Evolutionary conservation across 1,284 basidiomycete species (phyloP).

Genomic region (Violaceomyces palustris): DNA sequence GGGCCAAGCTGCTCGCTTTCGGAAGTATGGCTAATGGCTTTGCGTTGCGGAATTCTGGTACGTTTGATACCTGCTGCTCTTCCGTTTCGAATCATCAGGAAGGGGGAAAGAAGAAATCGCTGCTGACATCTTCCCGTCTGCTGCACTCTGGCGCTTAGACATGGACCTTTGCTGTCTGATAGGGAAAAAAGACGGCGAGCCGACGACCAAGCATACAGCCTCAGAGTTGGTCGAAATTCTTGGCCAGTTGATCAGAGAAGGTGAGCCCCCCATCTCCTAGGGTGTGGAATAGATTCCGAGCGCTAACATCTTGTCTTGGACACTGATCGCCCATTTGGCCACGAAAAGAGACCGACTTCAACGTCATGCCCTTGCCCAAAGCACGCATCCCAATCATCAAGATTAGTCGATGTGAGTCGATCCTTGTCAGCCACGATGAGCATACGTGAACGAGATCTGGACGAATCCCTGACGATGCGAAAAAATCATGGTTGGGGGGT

Average conservation of each 20-base stretch:
- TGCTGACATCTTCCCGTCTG: not conserved
- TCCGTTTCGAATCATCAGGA: no score
- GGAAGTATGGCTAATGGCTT: conserved; percentile 85
- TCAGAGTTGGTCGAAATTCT: conserved; percentile 90
- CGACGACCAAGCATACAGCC: conserved; percentile 54
- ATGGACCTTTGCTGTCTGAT: conserved; percentile 98
- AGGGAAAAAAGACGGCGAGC: conserved; percentile 17
- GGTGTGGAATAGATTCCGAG: no score
- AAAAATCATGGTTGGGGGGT: no score
- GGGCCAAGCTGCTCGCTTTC: conserved; percentile 84
- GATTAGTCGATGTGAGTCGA: conserved; percentile 68
- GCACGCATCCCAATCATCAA: conserved; percentile 99
- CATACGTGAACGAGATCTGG: no score
- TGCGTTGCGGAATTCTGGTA: conserved; percentile 90
- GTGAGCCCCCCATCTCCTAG: not conserved
- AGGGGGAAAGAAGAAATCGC: no score
- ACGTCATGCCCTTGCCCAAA: conserved; percentile 90
- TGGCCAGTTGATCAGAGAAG: conserved; percentile 80
- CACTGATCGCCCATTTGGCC: conserved; percentile 1
- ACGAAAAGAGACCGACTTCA: conserved; percentile 79
- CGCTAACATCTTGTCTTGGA: no score
- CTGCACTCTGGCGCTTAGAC: conserved; percentile 60
- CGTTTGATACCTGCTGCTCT: no score
- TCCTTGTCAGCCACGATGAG: no score
- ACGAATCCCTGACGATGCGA: no score